phyloP scores from a whole-genome alignment of 169 alveolate genomes.

The Plasmodium yoelii region DNA sequence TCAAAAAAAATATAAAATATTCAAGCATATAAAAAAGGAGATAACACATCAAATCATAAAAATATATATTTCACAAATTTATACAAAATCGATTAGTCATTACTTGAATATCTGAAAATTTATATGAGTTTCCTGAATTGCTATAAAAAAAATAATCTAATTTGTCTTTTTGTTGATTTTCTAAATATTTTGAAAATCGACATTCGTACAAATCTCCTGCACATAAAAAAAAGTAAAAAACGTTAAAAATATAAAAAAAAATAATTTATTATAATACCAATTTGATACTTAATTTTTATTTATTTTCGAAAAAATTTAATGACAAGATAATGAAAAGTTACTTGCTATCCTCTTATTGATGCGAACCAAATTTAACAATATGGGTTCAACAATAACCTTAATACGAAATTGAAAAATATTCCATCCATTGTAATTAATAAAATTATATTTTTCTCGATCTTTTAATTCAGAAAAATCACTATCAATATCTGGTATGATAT shows the following conservation, averaged over 20 bases:
- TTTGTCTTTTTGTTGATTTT: conserved; percentile 31
- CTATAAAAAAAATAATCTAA: conserved; percentile 40
- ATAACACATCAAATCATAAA: neutral
- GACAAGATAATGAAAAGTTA: conserved; percentile 6
- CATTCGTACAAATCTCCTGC: conserved; percentile 25
- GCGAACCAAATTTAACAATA: conserved; percentile 50
- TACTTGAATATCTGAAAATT: conserved; percentile 65
- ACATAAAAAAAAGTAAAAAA: neutral
- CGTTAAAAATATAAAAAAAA: neutral
- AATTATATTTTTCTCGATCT: conserved; percentile 11
- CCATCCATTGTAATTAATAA: conserved; percentile 17
- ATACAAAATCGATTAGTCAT: neutral
- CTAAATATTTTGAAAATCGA: conserved; percentile 21
- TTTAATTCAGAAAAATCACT: conserved; percentile 45
- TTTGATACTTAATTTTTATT: neutral
- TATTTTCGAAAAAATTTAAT: conserved; percentile 1
- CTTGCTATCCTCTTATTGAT: conserved; percentile 36
- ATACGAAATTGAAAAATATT: conserved; percentile 57
- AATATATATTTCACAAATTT: neutral
- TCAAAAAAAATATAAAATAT: neutral
- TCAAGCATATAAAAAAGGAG: neutral
- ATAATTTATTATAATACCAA: neutral
- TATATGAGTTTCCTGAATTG: conserved; percentile 31
- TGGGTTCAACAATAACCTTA: conserved; percentile 60
- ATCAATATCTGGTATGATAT: conserved; percentile 54